Conservation (phyloP, 2,329 filamentous ascomycete genomes). For the Zymoseptoria brevis region DNA sequence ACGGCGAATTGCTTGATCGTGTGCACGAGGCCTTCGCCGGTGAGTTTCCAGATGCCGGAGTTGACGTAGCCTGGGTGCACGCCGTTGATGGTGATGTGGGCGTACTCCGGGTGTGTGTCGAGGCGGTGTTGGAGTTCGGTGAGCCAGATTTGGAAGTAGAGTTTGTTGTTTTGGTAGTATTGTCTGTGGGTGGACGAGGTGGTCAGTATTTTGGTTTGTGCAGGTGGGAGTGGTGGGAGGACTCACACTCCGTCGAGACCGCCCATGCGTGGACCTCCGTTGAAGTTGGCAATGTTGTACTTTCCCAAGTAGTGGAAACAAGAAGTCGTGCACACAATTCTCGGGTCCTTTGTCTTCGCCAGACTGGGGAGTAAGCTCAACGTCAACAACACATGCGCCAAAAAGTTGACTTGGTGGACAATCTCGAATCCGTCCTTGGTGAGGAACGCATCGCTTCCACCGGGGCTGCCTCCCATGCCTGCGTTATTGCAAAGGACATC, state of each 20-base stretch:
- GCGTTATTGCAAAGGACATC: constrained; percentile 28
- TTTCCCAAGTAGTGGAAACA: constrained; percentile 2
- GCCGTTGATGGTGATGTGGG: constrained; percentile 27
- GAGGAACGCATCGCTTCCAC: not conserved
- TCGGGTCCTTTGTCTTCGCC: constrained; percentile 16
- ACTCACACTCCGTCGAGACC: not conserved
- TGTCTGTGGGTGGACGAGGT: constrained; percentile 3
- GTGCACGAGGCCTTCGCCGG: not conserved
- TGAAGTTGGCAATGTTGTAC: constrained; percentile 17
- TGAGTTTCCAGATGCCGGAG: constrained; percentile 25
- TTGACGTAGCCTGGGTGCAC: constrained; percentile 29
- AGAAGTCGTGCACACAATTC: constrained; percentile 16
- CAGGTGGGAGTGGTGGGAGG: not conserved
- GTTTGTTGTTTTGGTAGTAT: constrained; percentile 29
- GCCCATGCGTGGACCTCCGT: constrained; percentile 9
- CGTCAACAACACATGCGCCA: constrained; percentile 28
- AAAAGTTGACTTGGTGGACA: constrained; percentile 29
- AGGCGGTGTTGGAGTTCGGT: constrained; percentile 26
- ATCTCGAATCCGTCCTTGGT: constrained; percentile 26
- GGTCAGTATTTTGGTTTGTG: not conserved
- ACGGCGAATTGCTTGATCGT: constrained; percentile 2
- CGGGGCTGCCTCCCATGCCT: constrained; percentile 18
- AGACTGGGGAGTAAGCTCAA: constrained; percentile 24
- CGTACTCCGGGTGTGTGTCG: constrained; percentile 13
- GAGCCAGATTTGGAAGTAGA: constrained; percentile 30